These are phyloP conservation scores for Silene coronaria DNA, from an alignment of 179 eudicot genomes.

Conservation along the genomic window DNA sequence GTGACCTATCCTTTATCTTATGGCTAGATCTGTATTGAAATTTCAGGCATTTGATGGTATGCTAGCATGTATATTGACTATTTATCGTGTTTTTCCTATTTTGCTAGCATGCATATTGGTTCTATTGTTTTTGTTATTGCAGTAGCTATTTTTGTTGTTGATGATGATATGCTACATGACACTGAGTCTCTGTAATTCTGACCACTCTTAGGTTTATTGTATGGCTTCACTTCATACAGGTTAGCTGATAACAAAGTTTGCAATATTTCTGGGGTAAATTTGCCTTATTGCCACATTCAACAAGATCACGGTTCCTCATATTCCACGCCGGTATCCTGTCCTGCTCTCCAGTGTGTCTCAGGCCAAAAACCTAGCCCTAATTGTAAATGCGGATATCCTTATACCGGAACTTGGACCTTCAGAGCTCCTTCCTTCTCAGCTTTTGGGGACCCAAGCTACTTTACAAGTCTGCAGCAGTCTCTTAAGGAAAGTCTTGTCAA, in stretches of 20 bases:
- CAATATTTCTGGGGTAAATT: background rate
- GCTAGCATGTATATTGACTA: too few species aligned
- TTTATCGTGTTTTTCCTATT: too few species aligned
- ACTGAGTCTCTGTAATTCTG: too few species aligned
- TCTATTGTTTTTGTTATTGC: too few species aligned
- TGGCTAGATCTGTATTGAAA: too few species aligned
- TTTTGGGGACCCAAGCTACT: slow-evolving; percentile 22
- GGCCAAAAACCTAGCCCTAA: slow-evolving; percentile 39
- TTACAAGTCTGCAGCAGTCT: slow-evolving; percentile 27
- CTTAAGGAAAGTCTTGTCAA: slow-evolving; percentile 30
- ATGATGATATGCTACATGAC: too few species aligned
- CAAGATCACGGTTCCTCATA: slow-evolving; percentile 14
- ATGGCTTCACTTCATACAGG: slow-evolving; percentile 22
- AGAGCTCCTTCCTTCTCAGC: slow-evolving; percentile 49
- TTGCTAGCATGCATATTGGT: too few species aligned
- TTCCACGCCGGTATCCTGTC: slow-evolving; percentile 33
- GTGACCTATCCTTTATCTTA: too few species aligned
- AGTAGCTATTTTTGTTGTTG: too few species aligned
- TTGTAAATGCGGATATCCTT: slow-evolving; percentile 50
- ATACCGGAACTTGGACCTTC: slow-evolving; percentile 48
- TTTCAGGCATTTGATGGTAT: too few species aligned
- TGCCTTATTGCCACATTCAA: slow-evolving; percentile 29
- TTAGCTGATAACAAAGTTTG: slow-evolving; percentile 36
- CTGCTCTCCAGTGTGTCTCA: slow-evolving; percentile 32
- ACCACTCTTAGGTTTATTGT: too few species aligned